Base-by-base conservation (phyloP, 2,329 filamentous ascomycete species). In the Sodiomyces alkalinus region DNA sequence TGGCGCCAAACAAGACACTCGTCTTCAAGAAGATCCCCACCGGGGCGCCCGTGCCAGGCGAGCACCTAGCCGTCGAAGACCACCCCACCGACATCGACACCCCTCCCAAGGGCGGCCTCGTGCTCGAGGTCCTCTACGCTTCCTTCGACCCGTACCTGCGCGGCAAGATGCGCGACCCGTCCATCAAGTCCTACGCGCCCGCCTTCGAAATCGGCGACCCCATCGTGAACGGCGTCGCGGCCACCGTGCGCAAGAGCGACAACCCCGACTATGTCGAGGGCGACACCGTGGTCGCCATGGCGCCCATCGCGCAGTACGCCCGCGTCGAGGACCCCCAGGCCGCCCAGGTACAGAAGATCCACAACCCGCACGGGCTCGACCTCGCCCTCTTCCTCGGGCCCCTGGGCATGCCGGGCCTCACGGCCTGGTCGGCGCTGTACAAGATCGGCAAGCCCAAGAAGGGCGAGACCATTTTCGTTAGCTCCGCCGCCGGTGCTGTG, bases 141-240 rank as follows among this genome's bases (percentile, higher is more conserved):
- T 86, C 80, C 22, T 78, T 78, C 55, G 83, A 92, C 52, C 83
- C 83, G 2, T 92, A 92, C 59, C 72, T 80, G 60, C 78, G 85
- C 32, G 79, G 78, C 35, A 69, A 71, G 40, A 86, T 92, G 79
- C 74, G 81, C 26, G 53, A 62, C 26, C 46, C 78, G 6, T 49
- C 59, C 19, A 43, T 56, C 46, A 71, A 78, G 55, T 83, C 79
- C 7, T 90, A 85, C 59, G 49, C 60, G 14, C 60, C 74, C 2
- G 52, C 76, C 3, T 82, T 74, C 44, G 47, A 61, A 11, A 50
- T 80, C 26, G 62, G 64, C 47, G 53, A 68, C 41, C 69, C 80
- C 37, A 67, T 92, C 37, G 55, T 53, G 39, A 86, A 75, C 53
- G 51, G 52, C 39, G 62, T 59, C 29, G 60, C 92, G 39, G 64